Conservation (phyloP, 306 rosid species). For the Luffa acutangula region DNA sequence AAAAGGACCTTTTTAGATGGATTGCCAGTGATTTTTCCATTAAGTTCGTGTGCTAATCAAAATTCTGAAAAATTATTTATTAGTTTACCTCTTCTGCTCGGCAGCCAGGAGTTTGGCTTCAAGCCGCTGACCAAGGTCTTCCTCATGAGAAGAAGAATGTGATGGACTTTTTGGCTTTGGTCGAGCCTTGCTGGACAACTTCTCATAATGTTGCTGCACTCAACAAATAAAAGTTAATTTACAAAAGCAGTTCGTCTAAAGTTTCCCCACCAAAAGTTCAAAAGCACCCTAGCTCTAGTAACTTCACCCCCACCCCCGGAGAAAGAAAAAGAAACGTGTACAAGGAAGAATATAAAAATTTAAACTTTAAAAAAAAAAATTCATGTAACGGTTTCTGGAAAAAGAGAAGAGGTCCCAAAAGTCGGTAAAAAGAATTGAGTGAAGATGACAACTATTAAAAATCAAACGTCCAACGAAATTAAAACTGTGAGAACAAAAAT, state of each 20-base stretch:
- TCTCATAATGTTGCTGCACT: constrained; percentile 63
- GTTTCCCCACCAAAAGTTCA: neutral
- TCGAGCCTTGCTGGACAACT: constrained; percentile 79
- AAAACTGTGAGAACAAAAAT: neutral
- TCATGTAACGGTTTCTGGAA: neutral
- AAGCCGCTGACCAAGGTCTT: constrained; percentile 73
- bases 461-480: neutral
- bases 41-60: neutral
- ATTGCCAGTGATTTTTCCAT: neutral
- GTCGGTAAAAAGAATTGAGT: neutral
- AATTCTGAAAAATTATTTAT: neutral
- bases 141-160: constrained; percentile 54
- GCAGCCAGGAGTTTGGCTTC: constrained; percentile 95
- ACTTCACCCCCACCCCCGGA: neutral
- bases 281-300: neutral
- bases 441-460: neutral
- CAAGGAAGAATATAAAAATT: too few species aligned
- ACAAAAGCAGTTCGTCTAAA: neutral
- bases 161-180: constrained; percentile 72
- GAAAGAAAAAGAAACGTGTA: neutral
- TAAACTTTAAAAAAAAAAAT: neutral
- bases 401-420: neutral
- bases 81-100: constrained; percentile 66
- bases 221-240: neutral
- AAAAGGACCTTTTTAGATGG: neutral